Evolutionary conservation across 345 rosid species (phyloP).

Genomic region (Aquilaria malaccensis): DNA sequence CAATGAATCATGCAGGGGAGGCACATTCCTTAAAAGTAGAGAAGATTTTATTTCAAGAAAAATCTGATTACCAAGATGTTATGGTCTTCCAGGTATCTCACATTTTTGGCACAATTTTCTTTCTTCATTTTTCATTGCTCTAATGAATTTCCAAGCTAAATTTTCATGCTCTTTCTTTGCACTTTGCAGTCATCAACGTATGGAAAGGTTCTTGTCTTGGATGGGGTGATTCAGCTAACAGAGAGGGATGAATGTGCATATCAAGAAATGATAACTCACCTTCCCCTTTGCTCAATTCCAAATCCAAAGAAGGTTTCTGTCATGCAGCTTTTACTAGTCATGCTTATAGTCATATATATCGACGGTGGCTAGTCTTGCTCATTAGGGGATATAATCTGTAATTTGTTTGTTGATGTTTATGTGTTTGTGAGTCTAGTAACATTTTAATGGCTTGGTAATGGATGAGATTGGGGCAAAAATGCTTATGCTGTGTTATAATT

Average conservation of each 20-base stretch:
- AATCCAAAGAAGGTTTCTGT: constrained; percentile 72
- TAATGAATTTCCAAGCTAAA: neutral
- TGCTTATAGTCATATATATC: too few relatives aligned
- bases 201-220: constrained; percentile 91
- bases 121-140: neutral
- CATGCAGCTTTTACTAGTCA: too few relatives aligned
- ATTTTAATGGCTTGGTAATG: too few relatives aligned
- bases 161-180: too few relatives aligned
- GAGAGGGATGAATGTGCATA: constrained; percentile 98
- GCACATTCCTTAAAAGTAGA: constrained; percentile 94
- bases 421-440: too few relatives aligned
- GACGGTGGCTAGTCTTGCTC: neutral
- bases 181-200: constrained; percentile 76
- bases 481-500: too few relatives aligned
- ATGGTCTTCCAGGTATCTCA: constrained; percentile 80
- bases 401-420: neutral
- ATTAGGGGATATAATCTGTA: neutral
- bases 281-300: constrained; percentile 84
- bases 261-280: constrained; percentile 98
- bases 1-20: constrained; percentile 52
- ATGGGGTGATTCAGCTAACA: constrained; percentile 93
- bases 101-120: neutral
- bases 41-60: constrained; percentile 69
- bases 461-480: too few relatives aligned
- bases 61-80: constrained; percentile 85